Evolutionary conservation across 768 basidiomycete species (phyloP), one percentile per base, ranked within the genome.

Genomic region (Phlebiopsis gigantea): DNA sequence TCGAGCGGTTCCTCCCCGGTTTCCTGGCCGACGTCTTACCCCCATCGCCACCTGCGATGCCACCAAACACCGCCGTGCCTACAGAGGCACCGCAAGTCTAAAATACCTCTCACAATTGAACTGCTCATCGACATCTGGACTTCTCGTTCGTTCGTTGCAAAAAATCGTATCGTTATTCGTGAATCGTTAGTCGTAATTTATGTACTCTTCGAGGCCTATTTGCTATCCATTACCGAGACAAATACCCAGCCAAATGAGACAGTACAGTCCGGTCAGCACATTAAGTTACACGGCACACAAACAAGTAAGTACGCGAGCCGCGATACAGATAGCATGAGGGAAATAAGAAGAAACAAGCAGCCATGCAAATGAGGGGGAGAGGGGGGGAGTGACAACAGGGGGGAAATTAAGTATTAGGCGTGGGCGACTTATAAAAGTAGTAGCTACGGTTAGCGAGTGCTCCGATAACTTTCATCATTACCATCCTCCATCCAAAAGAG

Each of bases 1-100:
- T 98, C 64, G 93, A 96, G 63, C 82, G 87, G 41, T 94, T 98
- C 75, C 73, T 98, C 56, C 96, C 96, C 15, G 90, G 93, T 19
- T 95, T 98, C 72, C 73, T 98, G 60, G 74, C 76, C 17, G 85
- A 88, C 46, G 78, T 91, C 26, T 79, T 93, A 59, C 77, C 83
- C 8, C 64, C 68, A 22, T 69, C 78, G 2, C 63, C 69, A 17
- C 62, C 62, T 19, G 59, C 59, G 0, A 53, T 57, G 7, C 51
- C 65, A n/a, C 53, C 46, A 7, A 28, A 56, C n/a, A 29, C 48
- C 8, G 41, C 56, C 28, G 39, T 45, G 19, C 47, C 44, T 28
- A 21, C 43, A 10, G 29, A 45, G 57, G n/a, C 51, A 15, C 24
- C 50, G 19, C 26, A 26, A 22, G 21, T 41, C 9, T 30, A 8